phyloP scores from a whole-genome alignment of 192 early-diverging fungal species.

The Backusella parvicylindrica region DNA sequence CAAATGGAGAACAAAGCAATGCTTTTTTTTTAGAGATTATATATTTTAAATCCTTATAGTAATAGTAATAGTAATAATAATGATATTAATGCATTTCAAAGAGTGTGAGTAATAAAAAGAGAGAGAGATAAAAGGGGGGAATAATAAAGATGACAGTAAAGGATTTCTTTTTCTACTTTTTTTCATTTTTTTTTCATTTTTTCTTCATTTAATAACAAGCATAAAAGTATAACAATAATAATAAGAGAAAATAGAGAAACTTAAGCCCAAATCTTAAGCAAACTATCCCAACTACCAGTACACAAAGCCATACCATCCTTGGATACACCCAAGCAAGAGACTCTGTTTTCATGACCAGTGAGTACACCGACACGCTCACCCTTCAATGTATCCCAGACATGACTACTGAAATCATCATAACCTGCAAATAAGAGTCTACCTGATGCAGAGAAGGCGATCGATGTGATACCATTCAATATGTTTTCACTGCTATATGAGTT shows the following conservation, averaged over 20 bases:
- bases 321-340: slow-evolving; percentile 93
- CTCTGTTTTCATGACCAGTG: slow-evolving; percentile 94
- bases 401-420: slow-evolving; percentile 98
- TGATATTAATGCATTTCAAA: background rate
- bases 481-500: slow-evolving; percentile 97
- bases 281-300: slow-evolving; percentile 96
- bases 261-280: slow-evolving; percentile 75
- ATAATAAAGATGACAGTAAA: slow-evolving; percentile 1
- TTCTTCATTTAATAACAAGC: background rate
- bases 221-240: background rate
- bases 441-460: slow-evolving; percentile 92
- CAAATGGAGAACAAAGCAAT: background rate
- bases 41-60: background rate
- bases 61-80: background rate
- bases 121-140: background rate
- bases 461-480: slow-evolving; percentile 97
- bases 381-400: slow-evolving; percentile 98
- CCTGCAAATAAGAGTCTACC: slow-evolving; percentile 96
- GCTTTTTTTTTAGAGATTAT: background rate
- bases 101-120: background rate
- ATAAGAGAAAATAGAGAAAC: background rate
- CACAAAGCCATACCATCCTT: slow-evolving; percentile 97
- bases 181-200: background rate
- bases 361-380: slow-evolving; percentile 91
- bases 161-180: background rate